Base-by-base conservation (phyloP, 164 flowering plant genomes). In the Piper longum region DNA sequence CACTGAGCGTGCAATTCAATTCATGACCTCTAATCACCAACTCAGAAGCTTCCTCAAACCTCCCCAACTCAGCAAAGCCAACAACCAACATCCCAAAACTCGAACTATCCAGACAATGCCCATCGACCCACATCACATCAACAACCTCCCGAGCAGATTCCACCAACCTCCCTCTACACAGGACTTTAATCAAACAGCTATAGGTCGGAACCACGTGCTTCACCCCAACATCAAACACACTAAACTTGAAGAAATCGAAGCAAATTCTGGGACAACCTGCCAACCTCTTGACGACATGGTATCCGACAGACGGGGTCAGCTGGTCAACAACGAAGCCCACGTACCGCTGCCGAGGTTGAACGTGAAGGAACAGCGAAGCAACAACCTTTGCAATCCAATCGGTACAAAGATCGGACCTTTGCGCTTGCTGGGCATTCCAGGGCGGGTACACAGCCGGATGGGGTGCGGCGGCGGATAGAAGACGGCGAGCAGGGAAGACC, bases 61-160 rank as follows among this genome's bases (percentile, higher is more conserved):
- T 74, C 2, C 87, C 84, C 0, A 69, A 75, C 62, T 71, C 61
- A 0, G 70, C 82, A 59, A 71, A 78, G 0, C 83, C 77, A 4
- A 67, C 69, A 1, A 85, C 76, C 79, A 87, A 70, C 54, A 72
- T 70, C 16, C 62, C 78, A 5, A 83, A 60, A 60, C 73, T 41
- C 1, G 79, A 69, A 62, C 62, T 61, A 71, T 78, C 79, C 0
- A 81, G 81, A 41, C 62, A 64, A 71, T 75, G 73, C 63, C 89
- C 87, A 63, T 89, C 86, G 64, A 55, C 68, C 73, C 74, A 77
- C 86, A 87, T 83, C 63, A 64, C 75, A 62, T 75, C 83, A 62
- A 78, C 66, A 12, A 85, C 81, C 56, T 59, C 16, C 54, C 70
- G 63, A 5, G 86, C 98, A 4, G 69, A 72, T 62, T 80, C 86